A percentile compares a stretch with the other conserved stretches of the same genome.
Evolutionary conservation across 768 basidiomycete species (phyloP).

Genomic region (Pleurotus cornucopiae): DNA sequence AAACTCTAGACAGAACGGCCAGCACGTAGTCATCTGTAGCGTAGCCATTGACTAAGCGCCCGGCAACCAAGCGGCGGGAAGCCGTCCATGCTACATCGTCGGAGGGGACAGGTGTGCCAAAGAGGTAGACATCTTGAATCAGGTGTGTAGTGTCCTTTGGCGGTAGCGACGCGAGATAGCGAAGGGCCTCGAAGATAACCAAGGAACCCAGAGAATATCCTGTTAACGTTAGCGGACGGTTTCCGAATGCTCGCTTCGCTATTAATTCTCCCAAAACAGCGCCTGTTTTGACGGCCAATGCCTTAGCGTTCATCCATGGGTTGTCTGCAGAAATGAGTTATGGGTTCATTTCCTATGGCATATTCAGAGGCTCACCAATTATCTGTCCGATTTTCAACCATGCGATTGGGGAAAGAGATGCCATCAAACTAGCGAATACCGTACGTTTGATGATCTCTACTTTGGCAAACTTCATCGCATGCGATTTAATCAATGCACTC

Average conservation of each 20-base stretch:
- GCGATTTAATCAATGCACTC: conserved; percentile 34
- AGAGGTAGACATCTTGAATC: conserved; percentile 51
- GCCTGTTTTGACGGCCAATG: conserved; percentile 49
- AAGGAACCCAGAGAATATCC: conserved; percentile 55
- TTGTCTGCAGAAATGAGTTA: conserved; percentile 34
- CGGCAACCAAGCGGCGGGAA: conserved; percentile 43
- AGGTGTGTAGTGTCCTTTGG: conserved; percentile 41
- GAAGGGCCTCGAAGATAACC: conserved; percentile 54
- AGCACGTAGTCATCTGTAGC: conserved; percentile 49
- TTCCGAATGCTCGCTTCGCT: conserved; percentile 45
- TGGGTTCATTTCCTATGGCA: not conserved
- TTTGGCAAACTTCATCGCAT: conserved; percentile 48
- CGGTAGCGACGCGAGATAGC: conserved; percentile 38
- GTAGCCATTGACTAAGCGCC: conserved; percentile 54
- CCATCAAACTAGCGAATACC: conserved; percentile 43
- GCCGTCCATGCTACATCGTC: conserved; percentile 39
- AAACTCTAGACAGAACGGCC: conserved; percentile 44
- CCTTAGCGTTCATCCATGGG: conserved; percentile 54
- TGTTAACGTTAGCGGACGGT: conserved; percentile 48
- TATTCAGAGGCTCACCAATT: conserved; percentile 33
- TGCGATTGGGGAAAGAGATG: conserved; percentile 45
- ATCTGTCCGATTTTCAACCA: conserved; percentile 50
- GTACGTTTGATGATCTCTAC: conserved; percentile 46
- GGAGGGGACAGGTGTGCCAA: conserved; percentile 44
- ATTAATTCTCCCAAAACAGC: conserved; percentile 50